These are phyloP conservation scores for Pseudotulostoma volvatum DNA, from an alignment of 495 filamentous ascomycete species.

Conservation along the genomic window DNA sequence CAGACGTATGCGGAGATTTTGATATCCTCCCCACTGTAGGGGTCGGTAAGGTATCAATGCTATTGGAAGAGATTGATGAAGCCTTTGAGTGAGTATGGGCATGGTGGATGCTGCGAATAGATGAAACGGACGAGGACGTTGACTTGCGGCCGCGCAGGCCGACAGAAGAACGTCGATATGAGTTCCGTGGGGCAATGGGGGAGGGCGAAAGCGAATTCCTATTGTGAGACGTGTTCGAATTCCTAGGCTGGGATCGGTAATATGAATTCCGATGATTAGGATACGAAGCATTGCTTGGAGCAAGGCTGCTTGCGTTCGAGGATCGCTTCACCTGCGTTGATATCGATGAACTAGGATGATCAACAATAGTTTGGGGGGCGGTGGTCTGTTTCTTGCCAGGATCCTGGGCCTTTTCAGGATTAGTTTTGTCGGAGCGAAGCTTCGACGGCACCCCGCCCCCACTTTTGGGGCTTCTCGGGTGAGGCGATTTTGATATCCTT, in stretches of 20 bases:
- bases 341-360: constrained; percentile 17
- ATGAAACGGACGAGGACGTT: constrained; percentile 88
- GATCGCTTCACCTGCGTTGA: constrained; percentile 29
- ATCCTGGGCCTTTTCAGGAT: constrained; percentile 27
- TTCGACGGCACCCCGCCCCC: constrained; percentile 19
- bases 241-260: constrained; percentile 34
- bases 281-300: constrained; percentile 31
- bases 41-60: constrained; percentile 46
- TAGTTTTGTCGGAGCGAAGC: constrained; percentile 26
- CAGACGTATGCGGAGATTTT: constrained; percentile 69
- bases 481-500: constrained; percentile 55
- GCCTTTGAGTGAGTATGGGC: constrained; percentile 80
- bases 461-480: constrained; percentile 16
- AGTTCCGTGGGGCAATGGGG: constrained; percentile 74
- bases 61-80: constrained; percentile 78
- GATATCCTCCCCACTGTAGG: constrained; percentile 44
- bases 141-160: constrained; percentile 85
- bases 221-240: constrained; percentile 39
- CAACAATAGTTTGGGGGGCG: constrained; percentile 9
- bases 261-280: constrained; percentile 30
- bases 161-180: constrained; percentile 55
- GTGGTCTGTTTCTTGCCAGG: constrained; percentile 14
- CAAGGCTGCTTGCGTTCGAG: constrained; percentile 30
- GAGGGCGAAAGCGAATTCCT: constrained; percentile 79
- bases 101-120: constrained; percentile 81